A percentile compares a stretch with the other conserved stretches of the same genome.
Evolutionary conservation across 2,329 filamentous ascomycete genomes (phyloP).

Genomic region (Graphiopsis chlorocephala): DNA sequence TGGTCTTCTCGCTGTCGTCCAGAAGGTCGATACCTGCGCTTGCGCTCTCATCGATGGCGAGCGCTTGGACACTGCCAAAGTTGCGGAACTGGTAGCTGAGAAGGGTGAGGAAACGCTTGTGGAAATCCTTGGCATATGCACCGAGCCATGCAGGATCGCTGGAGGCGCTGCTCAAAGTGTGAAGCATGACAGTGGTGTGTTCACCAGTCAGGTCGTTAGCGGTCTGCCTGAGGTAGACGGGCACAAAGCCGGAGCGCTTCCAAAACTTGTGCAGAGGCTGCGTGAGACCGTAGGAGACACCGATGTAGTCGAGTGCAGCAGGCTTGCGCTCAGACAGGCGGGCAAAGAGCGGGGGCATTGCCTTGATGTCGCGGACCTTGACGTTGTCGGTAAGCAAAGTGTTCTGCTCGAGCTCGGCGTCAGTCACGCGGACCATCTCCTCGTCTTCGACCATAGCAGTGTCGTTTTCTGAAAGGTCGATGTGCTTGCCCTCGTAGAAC

Average conservation of each 20-base stretch:
- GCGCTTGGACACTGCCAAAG: conserved; percentile 73
- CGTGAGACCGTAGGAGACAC: conserved; percentile 93
- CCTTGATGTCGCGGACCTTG: conserved; percentile 81
- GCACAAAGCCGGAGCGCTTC: conserved; percentile 82
- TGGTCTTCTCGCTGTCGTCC: conserved; percentile 51
- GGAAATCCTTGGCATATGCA: conserved; percentile 89
- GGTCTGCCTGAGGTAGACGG: conserved; percentile 92
- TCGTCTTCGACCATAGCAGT: conserved; percentile 45
- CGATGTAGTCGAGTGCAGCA: conserved; percentile 81
- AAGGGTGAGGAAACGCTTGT: conserved; percentile 84
- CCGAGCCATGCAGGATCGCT: conserved; percentile 82
- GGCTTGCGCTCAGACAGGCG: conserved; percentile 81
- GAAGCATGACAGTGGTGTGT: conserved; percentile 96
- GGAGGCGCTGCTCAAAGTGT: conserved; percentile 62
- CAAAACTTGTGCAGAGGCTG: conserved; percentile 89
- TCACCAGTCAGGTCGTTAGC: conserved; percentile 95
- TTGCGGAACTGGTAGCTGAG: conserved; percentile 88
- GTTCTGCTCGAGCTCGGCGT: conserved; percentile 73
- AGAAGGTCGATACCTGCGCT: conserved; percentile 64
- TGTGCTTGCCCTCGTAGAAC: conserved; percentile 93
- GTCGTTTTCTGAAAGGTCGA: conserved; percentile 70
- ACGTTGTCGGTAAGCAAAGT: conserved; percentile 83
- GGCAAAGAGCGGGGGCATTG: conserved; percentile 90
- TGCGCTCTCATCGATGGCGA: conserved; percentile 86
- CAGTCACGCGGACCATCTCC: conserved; percentile 71